Percentiles rank a stretch among this genome's conserved stretches.
phyloP scores from a whole-genome alignment of 2,329 filamentous ascomycete species.

The Microsporum audouinii region DNA sequence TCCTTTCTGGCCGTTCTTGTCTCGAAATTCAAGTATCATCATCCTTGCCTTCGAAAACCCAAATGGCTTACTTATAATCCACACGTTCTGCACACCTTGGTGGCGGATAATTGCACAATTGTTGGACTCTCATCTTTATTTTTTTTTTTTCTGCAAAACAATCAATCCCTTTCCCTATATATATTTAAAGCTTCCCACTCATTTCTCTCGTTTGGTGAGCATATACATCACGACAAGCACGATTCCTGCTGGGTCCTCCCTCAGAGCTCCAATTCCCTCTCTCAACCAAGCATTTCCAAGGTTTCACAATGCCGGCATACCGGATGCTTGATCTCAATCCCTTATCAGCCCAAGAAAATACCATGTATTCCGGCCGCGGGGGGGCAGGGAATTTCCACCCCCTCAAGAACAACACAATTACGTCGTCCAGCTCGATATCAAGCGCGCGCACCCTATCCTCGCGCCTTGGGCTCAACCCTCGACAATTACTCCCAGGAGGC shows the following conservation, averaged over 20 bases:
- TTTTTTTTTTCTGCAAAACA: not conserved
- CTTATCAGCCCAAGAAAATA: conserved; percentile 50
- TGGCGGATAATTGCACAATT: conserved; percentile 3
- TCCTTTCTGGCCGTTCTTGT: conserved; percentile 1
- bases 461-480: conserved; percentile 40
- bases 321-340: conserved; percentile 2
- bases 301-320: conserved; percentile 1
- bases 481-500: conserved; percentile 36
- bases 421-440: conserved; percentile 33
- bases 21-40: conserved; percentile 1
- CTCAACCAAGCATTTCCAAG: not conserved
- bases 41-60: conserved; percentile 5
- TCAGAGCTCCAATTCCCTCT: not conserved
- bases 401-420: conserved; percentile 28
- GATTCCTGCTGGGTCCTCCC: not conserved
- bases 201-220: not conserved
- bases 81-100: conserved; percentile 1
- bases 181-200: not conserved
- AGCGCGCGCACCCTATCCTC: conserved; percentile 26
- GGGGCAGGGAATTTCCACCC: conserved; percentile 48
- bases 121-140: not conserved
- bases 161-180: not conserved
- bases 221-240: not conserved
- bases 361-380: conserved; percentile 33
- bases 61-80: conserved; percentile 3